Conservation (phyloP, 495 filamentous ascomycete genomes). For the Penicillium bialowiezense region DNA sequence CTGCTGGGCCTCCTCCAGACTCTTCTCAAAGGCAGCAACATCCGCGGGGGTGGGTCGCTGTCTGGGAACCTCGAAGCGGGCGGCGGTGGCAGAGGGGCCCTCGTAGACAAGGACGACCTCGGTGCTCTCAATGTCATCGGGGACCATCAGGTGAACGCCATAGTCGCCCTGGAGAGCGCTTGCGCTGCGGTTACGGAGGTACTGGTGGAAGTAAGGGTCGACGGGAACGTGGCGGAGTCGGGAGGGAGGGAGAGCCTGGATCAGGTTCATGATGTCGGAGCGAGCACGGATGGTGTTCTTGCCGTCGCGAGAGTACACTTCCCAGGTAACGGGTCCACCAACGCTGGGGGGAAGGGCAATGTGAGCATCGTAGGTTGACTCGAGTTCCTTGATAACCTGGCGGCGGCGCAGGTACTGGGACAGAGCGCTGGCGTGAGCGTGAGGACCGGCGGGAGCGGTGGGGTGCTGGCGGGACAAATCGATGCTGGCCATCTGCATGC, state of each 20-base stretch:
- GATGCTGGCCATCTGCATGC: slow-evolving; percentile 74
- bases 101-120: slow-evolving; percentile 87
- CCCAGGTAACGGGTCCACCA: slow-evolving; percentile 69
- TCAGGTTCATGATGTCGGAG: slow-evolving; percentile 74
- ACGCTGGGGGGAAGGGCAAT: slow-evolving; percentile 69
- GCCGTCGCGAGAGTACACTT: slow-evolving; percentile 78
- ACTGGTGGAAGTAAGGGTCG: slow-evolving; percentile 83
- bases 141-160: slow-evolving; percentile 76
- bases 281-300: slow-evolving; percentile 80
- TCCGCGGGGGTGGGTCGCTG: slow-evolving; percentile 59
- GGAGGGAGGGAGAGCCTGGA: slow-evolving; percentile 76
- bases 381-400: slow-evolving; percentile 72
- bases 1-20: slow-evolving; percentile 67
- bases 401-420: slow-evolving; percentile 79
- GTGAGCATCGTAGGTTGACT: slow-evolving; percentile 71
- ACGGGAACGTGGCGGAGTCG: slow-evolving; percentile 66
- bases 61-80: slow-evolving; percentile 66
- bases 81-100: slow-evolving; percentile 52
- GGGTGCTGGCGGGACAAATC: slow-evolving; percentile 75
- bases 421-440: slow-evolving; percentile 76
- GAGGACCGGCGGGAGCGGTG: slow-evolving; percentile 66
- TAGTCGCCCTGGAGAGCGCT: slow-evolving; percentile 65
- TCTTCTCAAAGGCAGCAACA: slow-evolving; percentile 62
- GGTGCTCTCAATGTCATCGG: slow-evolving; percentile 57
- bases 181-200: slow-evolving; percentile 62